Evolutionary conservation across 2,329 filamentous ascomycete genomes (phyloP), one percentile per base, ranked within the genome.

Genomic region (Pseudofabraea citricarpa): DNA sequence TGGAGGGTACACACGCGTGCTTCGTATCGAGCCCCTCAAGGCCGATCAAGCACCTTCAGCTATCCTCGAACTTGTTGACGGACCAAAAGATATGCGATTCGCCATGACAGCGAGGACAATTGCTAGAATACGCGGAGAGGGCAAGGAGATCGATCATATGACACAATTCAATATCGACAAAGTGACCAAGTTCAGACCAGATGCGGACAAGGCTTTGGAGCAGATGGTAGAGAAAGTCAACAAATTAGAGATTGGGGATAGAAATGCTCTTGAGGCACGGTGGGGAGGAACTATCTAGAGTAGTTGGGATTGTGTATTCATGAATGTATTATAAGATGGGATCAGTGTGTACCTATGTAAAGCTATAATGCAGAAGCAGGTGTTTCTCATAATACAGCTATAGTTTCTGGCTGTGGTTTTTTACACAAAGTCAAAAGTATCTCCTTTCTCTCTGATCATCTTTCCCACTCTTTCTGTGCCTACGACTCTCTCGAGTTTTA

Each of bases 351-450:
- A 37, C n/a, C 35, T 37, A 22, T 37, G 16, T 37, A n/a, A n/a
- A n/a, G n/a, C n/a, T n/a, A n/a, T n/a, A n/a, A n/a, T n/a, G n/a
- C n/a, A n/a, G n/a, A n/a, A n/a, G n/a, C n/a, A n/a, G n/a, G n/a
- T n/a, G n/a, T n/a, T n/a, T n/a, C n/a, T n/a, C n/a, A n/a, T n/a
- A n/a, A n/a, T 41, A 35, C n/a, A n/a, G 36, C 46, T 22, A 41
- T 50, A 36, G 47, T 47, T 45, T 36, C 47, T 46, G 42, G 33
- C 31, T 33, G 43, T 40, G 44, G 27, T 16, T 35, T 40, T 36
- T 23, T 77, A 95, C 48, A 95, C 74, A 73, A 97, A 97, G 61
- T 95, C 90, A 77, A 97, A 98, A 1, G 87, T 93, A 75, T 97
- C 91, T 3, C 83, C 83, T 59, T 79, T 81, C 56, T 94, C 89